Evolutionary conservation across 2,329 filamentous ascomycete genomes (phyloP), one percentile per base, ranked within the genome.

Genomic region (Thelonectria rubi): DNA sequence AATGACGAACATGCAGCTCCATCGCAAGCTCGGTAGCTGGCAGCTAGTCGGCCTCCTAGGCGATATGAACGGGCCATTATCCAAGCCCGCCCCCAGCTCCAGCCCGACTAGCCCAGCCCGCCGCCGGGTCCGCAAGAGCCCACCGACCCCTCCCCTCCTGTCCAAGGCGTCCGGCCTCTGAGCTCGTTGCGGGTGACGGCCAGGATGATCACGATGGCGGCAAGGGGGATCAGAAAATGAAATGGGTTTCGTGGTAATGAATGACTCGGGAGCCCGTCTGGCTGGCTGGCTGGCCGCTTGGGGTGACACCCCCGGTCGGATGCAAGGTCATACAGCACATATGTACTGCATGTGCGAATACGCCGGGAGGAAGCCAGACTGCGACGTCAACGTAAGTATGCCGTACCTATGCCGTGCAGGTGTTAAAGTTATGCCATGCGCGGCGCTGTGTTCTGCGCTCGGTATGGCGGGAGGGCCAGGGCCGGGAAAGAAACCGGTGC

Each of bases 1-100:
- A 70, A 70, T 71, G 69, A 71, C 67, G 69, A 70, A 69, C 66
- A 69, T 70, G 64, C 60, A 66, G 65, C 65, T 59, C 68, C 65
- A 69, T 66, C 60, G 55, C 61, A 71, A 65, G 66, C 63, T 71
- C 69, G 69, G 69, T 71, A 71, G 69, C 69, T 71, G 67, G 55
- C 64, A 63, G 59, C 57, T 71, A 71, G 69, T 42, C 60, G 34
- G 58, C 57, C 43, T 45, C 55, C 56, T 60, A 61, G 60, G 50
- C 66, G 63, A 68, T 65, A 67, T 70, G 65, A 66, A 70, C 60
- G 63, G 65, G 68, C 61, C 65, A 62, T 53, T 61, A 47, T 65
- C 57, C 57, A 62, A 69, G 67, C 60, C 64, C 68, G 58, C 62
- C 54, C 65, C 64, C 58, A 69, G 60, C 56, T 65, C 32, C 57